Evolutionary conservation across 2,329 filamentous ascomycete species (phyloP).

Genomic region (Fusarium haematococcum): DNA sequence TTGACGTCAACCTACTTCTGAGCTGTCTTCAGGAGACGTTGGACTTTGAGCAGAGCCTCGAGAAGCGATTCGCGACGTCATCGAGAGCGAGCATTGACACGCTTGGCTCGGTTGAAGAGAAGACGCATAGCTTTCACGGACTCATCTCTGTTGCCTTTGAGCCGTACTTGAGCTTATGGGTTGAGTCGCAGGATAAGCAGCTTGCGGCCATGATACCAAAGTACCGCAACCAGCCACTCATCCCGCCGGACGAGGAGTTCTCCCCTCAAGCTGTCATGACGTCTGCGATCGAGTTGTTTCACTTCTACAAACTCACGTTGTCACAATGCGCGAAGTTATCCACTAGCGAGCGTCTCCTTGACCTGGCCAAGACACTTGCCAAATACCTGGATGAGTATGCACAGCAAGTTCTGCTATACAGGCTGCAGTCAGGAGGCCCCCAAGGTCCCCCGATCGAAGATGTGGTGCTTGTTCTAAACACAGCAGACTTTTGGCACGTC

Average conservation of each 20-base stretch:
- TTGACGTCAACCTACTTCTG: slow-evolving; percentile 90
- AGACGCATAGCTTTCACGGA: slow-evolving; percentile 83
- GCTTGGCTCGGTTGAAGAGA: slow-evolving; percentile 81
- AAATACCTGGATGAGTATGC: slow-evolving; percentile 97
- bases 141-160: slow-evolving; percentile 97
- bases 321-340: slow-evolving; percentile 97
- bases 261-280: slow-evolving; percentile 88
- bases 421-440: slow-evolving; percentile 68
- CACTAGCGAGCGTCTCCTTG: slow-evolving; percentile 86
- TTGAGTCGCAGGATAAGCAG: slow-evolving; percentile 94
- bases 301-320: slow-evolving; percentile 93
- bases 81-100: slow-evolving; percentile 90
- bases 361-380: slow-evolving; percentile 85
- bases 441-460: slow-evolving; percentile 74
- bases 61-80: slow-evolving; percentile 81
- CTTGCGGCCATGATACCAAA: slow-evolving; percentile 86
- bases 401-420: slow-evolving; percentile 87
- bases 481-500: slow-evolving; percentile 95
- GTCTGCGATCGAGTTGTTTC: slow-evolving; percentile 96
- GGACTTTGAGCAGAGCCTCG: slow-evolving; percentile 94
- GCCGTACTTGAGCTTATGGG: slow-evolving; percentile 96
- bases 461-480: slow-evolving; percentile 89
- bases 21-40: slow-evolving; percentile 94
- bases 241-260: slow-evolving; percentile 90
- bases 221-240: slow-evolving; percentile 85